phyloP scores from a whole-genome alignment of 306 rosid genomes.

The Rosa lucieae region DNA sequence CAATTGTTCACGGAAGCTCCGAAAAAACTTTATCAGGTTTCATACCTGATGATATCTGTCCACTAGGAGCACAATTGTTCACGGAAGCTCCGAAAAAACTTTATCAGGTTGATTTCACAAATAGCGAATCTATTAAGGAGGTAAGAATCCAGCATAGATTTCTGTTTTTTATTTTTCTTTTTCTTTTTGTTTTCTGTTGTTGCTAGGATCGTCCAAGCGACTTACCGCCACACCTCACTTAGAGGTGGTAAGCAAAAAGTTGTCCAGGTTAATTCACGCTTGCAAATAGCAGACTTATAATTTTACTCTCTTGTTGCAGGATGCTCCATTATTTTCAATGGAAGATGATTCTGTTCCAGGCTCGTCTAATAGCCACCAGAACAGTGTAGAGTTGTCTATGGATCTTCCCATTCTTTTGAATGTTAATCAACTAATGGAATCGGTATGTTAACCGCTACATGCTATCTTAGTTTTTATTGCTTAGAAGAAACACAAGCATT shows the following conservation, averaged over 20 bases:
- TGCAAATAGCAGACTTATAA: slow-evolving; percentile 26
- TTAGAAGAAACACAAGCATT: not conserved
- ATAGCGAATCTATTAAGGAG: slow-evolving; percentile 30
- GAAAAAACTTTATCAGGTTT: slow-evolving; percentile 53
- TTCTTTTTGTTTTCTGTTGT: not conserved
- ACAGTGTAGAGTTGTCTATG: slow-evolving; percentile 32
- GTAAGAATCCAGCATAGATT: slow-evolving; percentile 14
- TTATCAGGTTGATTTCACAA: slow-evolving; percentile 37
- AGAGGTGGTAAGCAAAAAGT: slow-evolving; percentile 1
- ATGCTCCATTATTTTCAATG: slow-evolving; percentile 35
- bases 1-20: slow-evolving; percentile 49
- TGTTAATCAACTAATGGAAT: slow-evolving; percentile 84
- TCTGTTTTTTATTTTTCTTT: not conserved
- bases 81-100: slow-evolving; percentile 35
- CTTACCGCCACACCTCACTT: not conserved
- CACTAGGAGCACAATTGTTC: slow-evolving; percentile 58
- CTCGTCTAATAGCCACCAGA: slow-evolving; percentile 52
- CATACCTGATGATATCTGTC: slow-evolving; percentile 59
- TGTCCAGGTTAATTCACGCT: slow-evolving; percentile 2
- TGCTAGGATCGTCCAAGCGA: not conserved
- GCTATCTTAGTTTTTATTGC: slow-evolving; percentile 15
- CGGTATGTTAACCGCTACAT: slow-evolving; percentile 55
- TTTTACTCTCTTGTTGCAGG: slow-evolving; percentile 41
- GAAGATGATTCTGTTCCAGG: slow-evolving; percentile 66
- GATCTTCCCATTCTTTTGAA: slow-evolving; percentile 57